phyloP scores from a whole-genome alignment of 2,329 filamentous ascomycete species.

The Aspergillus transmontanensis region DNA sequence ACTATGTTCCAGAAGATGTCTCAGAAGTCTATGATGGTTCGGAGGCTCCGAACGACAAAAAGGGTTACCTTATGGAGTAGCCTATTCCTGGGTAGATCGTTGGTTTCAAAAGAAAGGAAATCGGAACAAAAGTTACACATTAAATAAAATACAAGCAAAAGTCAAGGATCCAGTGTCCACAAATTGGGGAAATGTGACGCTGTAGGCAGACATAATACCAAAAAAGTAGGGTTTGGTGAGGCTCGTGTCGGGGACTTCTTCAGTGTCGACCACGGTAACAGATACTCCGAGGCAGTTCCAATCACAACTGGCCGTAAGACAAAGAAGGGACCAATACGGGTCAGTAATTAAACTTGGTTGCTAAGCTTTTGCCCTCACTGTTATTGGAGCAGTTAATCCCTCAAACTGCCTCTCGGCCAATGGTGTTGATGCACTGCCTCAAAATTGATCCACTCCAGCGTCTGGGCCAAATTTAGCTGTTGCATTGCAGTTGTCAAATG shows the following conservation, averaged over 20 bases:
- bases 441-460: not conserved
- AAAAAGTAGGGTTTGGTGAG: not conserved
- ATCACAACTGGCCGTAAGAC: not conserved
- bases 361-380: not conserved
- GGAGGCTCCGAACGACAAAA: not conserved
- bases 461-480: not conserved
- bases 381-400: conserved; percentile 6
- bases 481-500: not conserved
- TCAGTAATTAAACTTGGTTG: not conserved
- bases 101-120: no score
- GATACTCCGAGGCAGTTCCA: not conserved
- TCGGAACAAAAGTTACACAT: no score
- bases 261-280: no score
- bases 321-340: not conserved
- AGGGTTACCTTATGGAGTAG: no score
- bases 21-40: not conserved
- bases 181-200: no score
- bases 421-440: not conserved
- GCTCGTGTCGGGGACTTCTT: not conserved
- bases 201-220: not conserved
- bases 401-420: not conserved
- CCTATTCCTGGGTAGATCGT: no score
- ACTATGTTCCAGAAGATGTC: not conserved
- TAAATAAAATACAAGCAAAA: no score
- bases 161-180: no score